Conservation (phyloP, 2,329 filamentous ascomycete genomes). For the Colletotrichum tamarilloi region DNA sequence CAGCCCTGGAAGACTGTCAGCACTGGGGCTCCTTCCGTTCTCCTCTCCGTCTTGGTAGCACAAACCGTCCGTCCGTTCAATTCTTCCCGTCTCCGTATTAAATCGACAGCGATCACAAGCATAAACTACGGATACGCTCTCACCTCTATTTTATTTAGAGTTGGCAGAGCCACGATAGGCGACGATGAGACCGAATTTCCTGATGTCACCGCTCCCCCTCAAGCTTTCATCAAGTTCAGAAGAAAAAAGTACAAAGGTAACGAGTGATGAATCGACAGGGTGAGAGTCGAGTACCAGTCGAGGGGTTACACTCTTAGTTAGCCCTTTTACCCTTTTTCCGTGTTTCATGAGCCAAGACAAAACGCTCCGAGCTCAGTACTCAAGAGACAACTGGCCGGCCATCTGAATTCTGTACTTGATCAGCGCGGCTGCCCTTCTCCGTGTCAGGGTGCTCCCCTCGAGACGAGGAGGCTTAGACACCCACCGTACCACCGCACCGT, state of each 20-base stretch:
- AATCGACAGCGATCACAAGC: background rate
- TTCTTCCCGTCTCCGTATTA: background rate
- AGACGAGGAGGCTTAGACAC: constrained; percentile 26
- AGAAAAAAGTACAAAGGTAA: background rate
- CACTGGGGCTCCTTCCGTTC: background rate
- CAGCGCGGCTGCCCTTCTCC: constrained; percentile 10
- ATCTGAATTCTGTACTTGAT: constrained; percentile 18
- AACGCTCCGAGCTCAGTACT: constrained; percentile 19
- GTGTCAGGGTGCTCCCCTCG: constrained; percentile 22
- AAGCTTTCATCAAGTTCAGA: background rate
- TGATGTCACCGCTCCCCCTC: constrained; percentile 10
- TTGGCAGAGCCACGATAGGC: constrained; percentile 8
- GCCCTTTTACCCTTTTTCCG: constrained; percentile 4
- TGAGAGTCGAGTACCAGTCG: background rate
- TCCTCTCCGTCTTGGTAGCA: background rate
- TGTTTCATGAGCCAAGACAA: constrained; percentile 34
- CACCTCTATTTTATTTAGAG: background rate
- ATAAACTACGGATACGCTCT: background rate
- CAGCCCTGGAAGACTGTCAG: background rate
- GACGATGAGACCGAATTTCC: constrained; percentile 7
- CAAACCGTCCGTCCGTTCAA: background rate
- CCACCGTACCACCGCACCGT: too few species aligned
- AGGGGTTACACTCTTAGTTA: background rate
- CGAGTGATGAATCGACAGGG: background rate
- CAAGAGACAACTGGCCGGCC: constrained; percentile 13